Percentiles rank a stretch among this genome's conserved stretches.
phyloP scores from a whole-genome alignment of 768 basidiomycete genomes.

The Lactarius deliciosus region DNA sequence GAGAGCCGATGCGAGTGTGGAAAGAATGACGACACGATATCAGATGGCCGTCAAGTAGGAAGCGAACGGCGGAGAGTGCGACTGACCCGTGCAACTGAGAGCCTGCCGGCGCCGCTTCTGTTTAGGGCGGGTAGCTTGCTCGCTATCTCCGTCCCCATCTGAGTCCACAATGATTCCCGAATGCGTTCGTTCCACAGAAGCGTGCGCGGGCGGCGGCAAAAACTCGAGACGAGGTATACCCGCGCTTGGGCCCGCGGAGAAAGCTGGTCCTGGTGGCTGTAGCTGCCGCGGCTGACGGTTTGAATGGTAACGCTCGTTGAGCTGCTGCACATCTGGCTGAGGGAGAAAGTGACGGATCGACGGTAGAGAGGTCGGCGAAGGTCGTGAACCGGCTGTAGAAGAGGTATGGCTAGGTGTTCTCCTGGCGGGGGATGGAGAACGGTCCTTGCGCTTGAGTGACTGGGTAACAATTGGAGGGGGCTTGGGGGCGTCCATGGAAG shows the following conservation, averaged over 20 bases:
- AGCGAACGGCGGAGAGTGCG: slow-evolving; percentile 26
- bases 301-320: slow-evolving; percentile 23
- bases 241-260: slow-evolving; percentile 26
- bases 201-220: slow-evolving; percentile 23
- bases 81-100: slow-evolving; percentile 79
- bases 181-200: slow-evolving; percentile 30
- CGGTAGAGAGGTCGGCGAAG: slow-evolving; percentile 29
- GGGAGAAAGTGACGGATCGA: slow-evolving; percentile 30
- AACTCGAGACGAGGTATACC: slow-evolving; percentile 28
- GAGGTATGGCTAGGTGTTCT: slow-evolving; percentile 16
- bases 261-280: slow-evolving; percentile 8
- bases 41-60: slow-evolving; percentile 32
- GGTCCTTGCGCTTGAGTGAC: slow-evolving; percentile 29
- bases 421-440: slow-evolving; percentile 26
- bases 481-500: slow-evolving; percentile 27
- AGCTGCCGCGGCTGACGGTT: slow-evolving; percentile 9
- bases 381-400: slow-evolving; percentile 15
- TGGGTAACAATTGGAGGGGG: slow-evolving; percentile 26
- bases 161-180: slow-evolving; percentile 49
- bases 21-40: slow-evolving; percentile 29
- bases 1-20: slow-evolving; percentile 24
- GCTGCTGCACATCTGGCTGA: slow-evolving; percentile 24
- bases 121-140: slow-evolving; percentile 61
- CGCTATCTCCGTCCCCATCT: slow-evolving; percentile 47
- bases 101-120: slow-evolving; percentile 83